phyloP scores from a whole-genome alignment of 2,329 filamentous ascomycete species.

The Onygenales sp. region DNA sequence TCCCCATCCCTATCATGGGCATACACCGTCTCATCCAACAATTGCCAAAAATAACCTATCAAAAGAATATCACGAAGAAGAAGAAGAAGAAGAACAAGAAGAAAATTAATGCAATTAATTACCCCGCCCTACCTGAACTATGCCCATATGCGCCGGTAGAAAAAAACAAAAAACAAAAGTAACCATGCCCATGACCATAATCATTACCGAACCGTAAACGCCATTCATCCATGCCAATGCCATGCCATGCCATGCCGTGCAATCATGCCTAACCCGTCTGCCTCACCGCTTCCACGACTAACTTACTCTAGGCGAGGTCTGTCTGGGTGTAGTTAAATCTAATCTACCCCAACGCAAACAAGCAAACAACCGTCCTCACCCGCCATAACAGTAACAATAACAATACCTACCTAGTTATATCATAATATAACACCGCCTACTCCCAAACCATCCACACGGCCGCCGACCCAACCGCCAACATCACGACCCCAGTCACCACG shows the following conservation, averaged over 20 bases:
- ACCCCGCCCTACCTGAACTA: background rate
- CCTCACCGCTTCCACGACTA: background rate
- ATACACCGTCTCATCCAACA: no score
- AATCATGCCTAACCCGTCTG: no score
- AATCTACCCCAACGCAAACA: no score
- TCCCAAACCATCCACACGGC: background rate
- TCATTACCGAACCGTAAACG: background rate
- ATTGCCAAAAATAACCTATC: background rate
- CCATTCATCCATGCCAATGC: background rate
- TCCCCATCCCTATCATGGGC: no score
- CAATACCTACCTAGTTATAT: background rate
- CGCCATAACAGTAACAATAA: no score
- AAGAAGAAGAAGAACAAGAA: background rate
- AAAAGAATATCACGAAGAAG: background rate
- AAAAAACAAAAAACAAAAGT: background rate
- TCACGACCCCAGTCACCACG: conserved; percentile 27
- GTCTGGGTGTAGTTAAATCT: no score
- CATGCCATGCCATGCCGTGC: background rate
- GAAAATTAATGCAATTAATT: no score
- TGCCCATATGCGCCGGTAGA: background rate
- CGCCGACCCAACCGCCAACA: conserved; percentile 17
- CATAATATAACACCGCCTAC: background rate
- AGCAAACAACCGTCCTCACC: background rate
- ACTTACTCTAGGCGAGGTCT: no score
- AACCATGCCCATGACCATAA: background rate